Evolutionary conservation across 805 yeast species (phyloP).

Genomic region (Yarrowia deformans): DNA sequence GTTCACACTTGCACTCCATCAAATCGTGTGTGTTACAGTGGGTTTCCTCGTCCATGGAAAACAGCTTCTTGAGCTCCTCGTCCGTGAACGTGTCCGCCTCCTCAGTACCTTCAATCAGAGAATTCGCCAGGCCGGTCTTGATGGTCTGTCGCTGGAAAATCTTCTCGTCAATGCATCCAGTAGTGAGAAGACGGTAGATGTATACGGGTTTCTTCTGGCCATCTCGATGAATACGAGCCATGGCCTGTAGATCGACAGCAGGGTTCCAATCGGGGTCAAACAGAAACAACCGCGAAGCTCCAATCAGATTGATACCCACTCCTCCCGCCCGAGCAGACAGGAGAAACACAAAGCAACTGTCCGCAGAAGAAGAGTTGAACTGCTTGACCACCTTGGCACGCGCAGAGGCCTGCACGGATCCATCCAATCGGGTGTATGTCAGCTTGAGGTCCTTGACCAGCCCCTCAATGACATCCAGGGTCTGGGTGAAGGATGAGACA

Average conservation of each 20-base stretch:
- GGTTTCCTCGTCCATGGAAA: slow-evolving; percentile 58
- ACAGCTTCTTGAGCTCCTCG: slow-evolving; percentile 75
- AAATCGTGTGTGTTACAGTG: slow-evolving; percentile 79
- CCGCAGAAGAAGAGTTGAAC: slow-evolving; percentile 62
- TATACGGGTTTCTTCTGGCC: slow-evolving; percentile 83
- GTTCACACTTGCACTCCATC: slow-evolving; percentile 51
- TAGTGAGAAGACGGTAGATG: slow-evolving; percentile 81
- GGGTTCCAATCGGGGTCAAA: slow-evolving; percentile 99
- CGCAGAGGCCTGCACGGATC: slow-evolving; percentile 72
- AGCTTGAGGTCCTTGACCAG: slow-evolving; percentile 59
- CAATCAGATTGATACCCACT: slow-evolving; percentile 85
- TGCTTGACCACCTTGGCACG: slow-evolving; percentile 70
- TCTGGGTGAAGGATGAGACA: slow-evolving; percentile 87
- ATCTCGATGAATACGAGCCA: slow-evolving; percentile 94
- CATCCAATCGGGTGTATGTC: slow-evolving; percentile 75
- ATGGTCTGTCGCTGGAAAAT: slow-evolving; percentile 89
- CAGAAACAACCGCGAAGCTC: slow-evolving; percentile 84
- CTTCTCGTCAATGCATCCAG: slow-evolving; percentile 94
- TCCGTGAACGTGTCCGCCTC: slow-evolving; percentile 66
- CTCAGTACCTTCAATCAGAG: slow-evolving; percentile 59
- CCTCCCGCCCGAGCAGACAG: slow-evolving; percentile 94
- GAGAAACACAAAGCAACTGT: slow-evolving; percentile 65
- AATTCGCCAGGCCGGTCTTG: slow-evolving; percentile 79
- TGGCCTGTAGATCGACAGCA: slow-evolving; percentile 87
- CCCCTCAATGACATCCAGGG: slow-evolving; percentile 75